Evolutionary conservation across 495 filamentous ascomycete species (phyloP).

Genomic region (Aspergillus campestris): DNA sequence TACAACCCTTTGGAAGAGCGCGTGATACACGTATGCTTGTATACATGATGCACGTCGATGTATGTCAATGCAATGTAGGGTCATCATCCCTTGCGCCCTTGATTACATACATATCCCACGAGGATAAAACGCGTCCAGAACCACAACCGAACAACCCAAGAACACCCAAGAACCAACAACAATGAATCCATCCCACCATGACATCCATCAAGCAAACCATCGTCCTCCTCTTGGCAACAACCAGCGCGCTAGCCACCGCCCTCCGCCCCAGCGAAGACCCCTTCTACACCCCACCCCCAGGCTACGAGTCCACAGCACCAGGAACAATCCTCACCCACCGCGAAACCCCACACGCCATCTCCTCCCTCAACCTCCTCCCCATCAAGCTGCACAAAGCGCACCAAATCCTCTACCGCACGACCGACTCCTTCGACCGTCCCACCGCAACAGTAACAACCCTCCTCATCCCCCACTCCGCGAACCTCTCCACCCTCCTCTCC

Average conservation of each 20-base stretch:
- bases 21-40: not conserved
- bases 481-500: constrained; percentile 21
- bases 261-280: constrained; percentile 24
- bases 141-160: no score
- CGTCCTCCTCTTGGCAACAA: no score
- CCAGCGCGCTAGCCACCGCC: no score
- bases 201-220: no score
- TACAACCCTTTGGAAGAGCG: not conserved
- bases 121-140: no score
- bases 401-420: constrained; percentile 45
- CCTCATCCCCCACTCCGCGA: constrained; percentile 1
- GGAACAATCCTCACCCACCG: constrained; percentile 38
- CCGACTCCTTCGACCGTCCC: constrained; percentile 26
- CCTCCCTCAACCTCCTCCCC: not conserved
- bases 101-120: no score
- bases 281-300: constrained; percentile 34
- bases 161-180: no score
- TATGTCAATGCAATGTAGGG: not conserved
- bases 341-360: not conserved
- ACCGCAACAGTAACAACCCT: constrained; percentile 24
- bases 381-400: constrained; percentile 12
- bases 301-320: constrained; percentile 25
- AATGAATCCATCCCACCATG: no score
- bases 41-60: no score
- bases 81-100: no score